These are phyloP conservation scores for Elongisporangium senticosum DNA, from an alignment of 352 stramenopile genomes.

Conservation along the genomic window DNA sequence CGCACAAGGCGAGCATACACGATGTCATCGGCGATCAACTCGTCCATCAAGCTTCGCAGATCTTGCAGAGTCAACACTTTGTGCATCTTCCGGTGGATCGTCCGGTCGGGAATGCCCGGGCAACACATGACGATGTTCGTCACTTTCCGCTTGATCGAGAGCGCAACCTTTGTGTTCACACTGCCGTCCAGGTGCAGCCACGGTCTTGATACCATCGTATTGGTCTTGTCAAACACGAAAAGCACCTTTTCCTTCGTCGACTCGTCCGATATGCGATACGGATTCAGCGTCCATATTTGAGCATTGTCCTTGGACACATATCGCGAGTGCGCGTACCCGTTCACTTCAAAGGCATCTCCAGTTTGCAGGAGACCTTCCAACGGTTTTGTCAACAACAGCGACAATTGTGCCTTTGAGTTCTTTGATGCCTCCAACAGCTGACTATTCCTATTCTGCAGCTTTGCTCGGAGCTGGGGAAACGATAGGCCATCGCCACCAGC, in stretches of 20 bases:
- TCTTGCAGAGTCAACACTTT: constrained; percentile 69
- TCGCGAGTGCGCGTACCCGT: constrained; percentile 45
- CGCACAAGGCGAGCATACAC: constrained; percentile 48
- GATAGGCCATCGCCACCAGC: constrained; percentile 14
- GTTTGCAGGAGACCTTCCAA: constrained; percentile 28
- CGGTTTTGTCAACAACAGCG: constrained; percentile 18
- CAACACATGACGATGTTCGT: constrained; percentile 77
- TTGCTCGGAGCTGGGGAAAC: constrained; percentile 17
- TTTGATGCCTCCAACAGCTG: too few relatives aligned
- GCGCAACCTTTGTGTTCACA: constrained; percentile 40
- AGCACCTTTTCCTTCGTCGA: constrained; percentile 51
- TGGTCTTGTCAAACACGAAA: constrained; percentile 66
- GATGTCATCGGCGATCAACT: constrained; percentile 54
- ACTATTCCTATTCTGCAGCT: constrained; percentile 1
- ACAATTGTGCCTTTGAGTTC: constrained; percentile 3
- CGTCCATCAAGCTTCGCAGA: constrained; percentile 57
- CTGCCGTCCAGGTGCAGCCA: constrained; percentile 76
- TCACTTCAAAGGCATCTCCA: constrained; percentile 54
- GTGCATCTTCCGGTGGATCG: constrained; percentile 64
- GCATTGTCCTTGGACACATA: constrained; percentile 43
- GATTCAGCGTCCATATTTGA: constrained; percentile 54
- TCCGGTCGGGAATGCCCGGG: constrained; percentile 56
- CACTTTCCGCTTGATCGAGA: constrained; percentile 70
- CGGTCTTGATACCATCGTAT: constrained; percentile 44
- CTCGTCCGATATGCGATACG: constrained; percentile 43